A percentile compares a stretch with the other conserved stretches of the same genome.
Evolutionary conservation across 371 early-diverging fungal species (phyloP).

Genomic region (Mucor plumbeus): DNA sequence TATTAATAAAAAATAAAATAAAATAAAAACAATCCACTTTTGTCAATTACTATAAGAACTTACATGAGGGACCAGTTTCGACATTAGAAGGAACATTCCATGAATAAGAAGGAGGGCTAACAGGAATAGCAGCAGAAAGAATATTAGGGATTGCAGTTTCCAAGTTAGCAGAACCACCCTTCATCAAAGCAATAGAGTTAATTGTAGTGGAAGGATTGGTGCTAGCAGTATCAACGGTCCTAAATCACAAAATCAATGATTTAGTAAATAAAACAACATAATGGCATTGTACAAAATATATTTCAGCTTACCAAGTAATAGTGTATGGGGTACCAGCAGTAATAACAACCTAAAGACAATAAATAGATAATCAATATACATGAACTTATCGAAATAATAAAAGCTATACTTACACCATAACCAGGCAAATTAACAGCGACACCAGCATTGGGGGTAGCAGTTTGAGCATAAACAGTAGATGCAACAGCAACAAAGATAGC

Average conservation of each 20-base stretch:
- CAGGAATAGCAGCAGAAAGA: constrained; percentile 31
- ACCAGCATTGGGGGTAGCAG: constrained; percentile 24
- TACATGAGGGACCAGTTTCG: constrained; percentile 38
- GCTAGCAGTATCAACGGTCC: constrained; percentile 28
- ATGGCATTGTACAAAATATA: neutral
- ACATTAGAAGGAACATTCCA: constrained; percentile 40
- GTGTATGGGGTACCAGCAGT: constrained; percentile 34
- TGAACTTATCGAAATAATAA: neutral
- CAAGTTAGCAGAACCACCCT: constrained; percentile 36
- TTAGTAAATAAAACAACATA: neutral
- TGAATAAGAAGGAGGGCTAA: constrained; percentile 25
- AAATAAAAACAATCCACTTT: constrained; percentile 4
- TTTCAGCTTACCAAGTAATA: constrained; percentile 35
- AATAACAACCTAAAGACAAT: constrained; percentile 35
- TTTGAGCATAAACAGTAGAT: constrained; percentile 18
- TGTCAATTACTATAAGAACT: neutral
- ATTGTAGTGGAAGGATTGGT: constrained; percentile 23
- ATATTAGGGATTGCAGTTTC: constrained; percentile 26
- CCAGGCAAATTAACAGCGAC: constrained; percentile 36
- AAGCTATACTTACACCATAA: constrained; percentile 35
- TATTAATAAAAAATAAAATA: neutral
- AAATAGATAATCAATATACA: neutral
- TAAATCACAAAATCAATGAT: constrained; percentile 3
- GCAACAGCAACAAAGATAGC: constrained; percentile 24
- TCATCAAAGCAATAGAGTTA: constrained; percentile 36